phyloP scores from a whole-genome alignment of 352 stramenopile species.

The Phytophthora megakarya region DNA sequence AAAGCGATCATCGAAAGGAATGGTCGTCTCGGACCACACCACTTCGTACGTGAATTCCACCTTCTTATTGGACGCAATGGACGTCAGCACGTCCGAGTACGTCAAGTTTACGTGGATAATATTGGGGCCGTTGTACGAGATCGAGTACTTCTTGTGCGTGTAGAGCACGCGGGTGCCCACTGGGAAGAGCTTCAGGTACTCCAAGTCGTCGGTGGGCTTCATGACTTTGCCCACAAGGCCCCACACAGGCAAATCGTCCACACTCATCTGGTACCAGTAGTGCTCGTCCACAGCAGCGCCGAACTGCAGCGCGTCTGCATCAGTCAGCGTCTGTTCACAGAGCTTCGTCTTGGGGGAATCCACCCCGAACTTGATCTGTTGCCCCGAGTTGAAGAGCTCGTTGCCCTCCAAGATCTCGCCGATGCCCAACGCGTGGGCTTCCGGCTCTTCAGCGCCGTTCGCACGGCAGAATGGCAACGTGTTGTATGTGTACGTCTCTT shows the following conservation, averaged over 20 bases:
- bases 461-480: constrained; percentile 97
- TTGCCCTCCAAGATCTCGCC: constrained; percentile 97
- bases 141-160: constrained; percentile 96
- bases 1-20: constrained; percentile 96
- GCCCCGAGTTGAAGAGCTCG: constrained; percentile 93
- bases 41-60: constrained; percentile 97
- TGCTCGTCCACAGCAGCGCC: constrained; percentile 92
- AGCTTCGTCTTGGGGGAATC: constrained; percentile 69
- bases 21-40: constrained; percentile 90
- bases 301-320: constrained; percentile 80
- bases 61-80: constrained; percentile 84
- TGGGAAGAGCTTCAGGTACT: constrained; percentile 82
- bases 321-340: constrained; percentile 74
- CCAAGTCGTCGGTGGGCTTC: constrained; percentile 83
- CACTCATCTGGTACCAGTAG: constrained; percentile 99
- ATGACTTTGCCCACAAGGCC: constrained; percentile 98
- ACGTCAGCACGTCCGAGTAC: constrained; percentile 89
- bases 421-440: constrained; percentile 88
- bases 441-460: constrained; percentile 82
- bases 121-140: constrained; percentile 96
- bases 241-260: constrained; percentile 99
- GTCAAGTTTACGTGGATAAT: constrained; percentile 99
- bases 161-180: constrained; percentile 92
- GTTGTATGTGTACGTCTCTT: constrained; percentile 99
- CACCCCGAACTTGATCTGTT: constrained; percentile 78